Base-by-base conservation (phyloP, 2,329 filamentous ascomycete species). In the Microascus cirrosus region DNA sequence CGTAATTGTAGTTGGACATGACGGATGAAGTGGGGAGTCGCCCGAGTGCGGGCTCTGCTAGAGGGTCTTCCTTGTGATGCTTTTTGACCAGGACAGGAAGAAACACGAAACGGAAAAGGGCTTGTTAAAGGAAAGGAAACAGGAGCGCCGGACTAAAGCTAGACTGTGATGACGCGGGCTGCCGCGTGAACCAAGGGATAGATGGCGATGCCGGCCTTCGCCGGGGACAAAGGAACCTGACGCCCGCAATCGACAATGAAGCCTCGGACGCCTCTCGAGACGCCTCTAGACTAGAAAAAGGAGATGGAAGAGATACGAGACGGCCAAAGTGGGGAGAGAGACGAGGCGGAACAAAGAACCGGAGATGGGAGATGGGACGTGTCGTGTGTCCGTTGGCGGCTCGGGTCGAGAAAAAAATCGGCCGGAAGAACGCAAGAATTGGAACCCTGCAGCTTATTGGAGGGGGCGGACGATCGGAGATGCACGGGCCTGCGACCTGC, bases 1-100 rank as follows among this genome's bases (percentile, higher is more conserved):
- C 78, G 71, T 81, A 81, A 57, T 74, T 76, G 70, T 81, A 81
- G 55, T 53, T 53, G 24, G 77, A 72, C 77, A 80, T 80, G 55
- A 58, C 57, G 13, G 32, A 55, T 51, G 20, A 34, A 56, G 22
- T 11, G 18, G 22, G 24, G 32, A 12, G 20, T n/a, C 15, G 39
- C 39, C 39, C 39, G 15, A 13, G 39, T 12, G 18, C 42, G 18
- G 52, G 45, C 34, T 34, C 10, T 32, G 28, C 35, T 15, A 53
- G 25, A 8, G 20, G 34, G 7, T 15, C 39, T 15, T 45, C 6
- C 39, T 15, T 11, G 22, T 35, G 52, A 54, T 24, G 36, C 28
- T 32, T 32, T n/a, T 4, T 36, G 32, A 52, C 32, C 24, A 24
- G 35, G 52, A 60, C n/a, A 25, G 55, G 32, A 58, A 22, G 18